phyloP scores from a whole-genome alignment of 1,284 basidiomycete genomes.

The Rhodofomes roseus region DNA sequence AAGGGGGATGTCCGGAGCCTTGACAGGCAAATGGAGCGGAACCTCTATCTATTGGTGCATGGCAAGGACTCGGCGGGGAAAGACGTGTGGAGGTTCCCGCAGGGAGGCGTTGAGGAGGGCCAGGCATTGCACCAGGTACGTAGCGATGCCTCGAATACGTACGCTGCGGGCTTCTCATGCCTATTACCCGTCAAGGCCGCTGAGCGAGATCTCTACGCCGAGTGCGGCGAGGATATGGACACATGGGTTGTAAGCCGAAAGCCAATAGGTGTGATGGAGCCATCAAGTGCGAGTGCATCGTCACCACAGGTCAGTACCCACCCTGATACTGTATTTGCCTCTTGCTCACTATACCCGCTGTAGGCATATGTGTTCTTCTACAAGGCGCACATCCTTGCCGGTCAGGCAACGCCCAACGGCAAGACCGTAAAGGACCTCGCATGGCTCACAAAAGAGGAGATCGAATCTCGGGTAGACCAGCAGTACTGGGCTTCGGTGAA shows the following conservation, averaged over 20 bases:
- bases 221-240: conserved; percentile 76
- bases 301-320: conserved; percentile 19
- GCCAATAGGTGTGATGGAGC: conserved; percentile 68
- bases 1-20: conserved; percentile 67
- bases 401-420: conserved; percentile 59
- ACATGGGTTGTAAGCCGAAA: conserved; percentile 77
- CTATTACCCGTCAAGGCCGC: conserved; percentile 61
- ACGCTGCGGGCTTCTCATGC: too few relatives aligned
- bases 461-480: conserved; percentile 57
- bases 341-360: not conserved
- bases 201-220: conserved; percentile 55
- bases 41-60: conserved; percentile 81
- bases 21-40: conserved; percentile 80
- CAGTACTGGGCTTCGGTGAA: conserved; percentile 76
- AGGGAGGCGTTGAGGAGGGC: conserved; percentile 57
- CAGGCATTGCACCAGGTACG: conserved; percentile 69
- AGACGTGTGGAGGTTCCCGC: conserved; percentile 78
- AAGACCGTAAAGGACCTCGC: conserved; percentile 70
- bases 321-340: not conserved
- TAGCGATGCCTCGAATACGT: not conserved
- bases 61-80: conserved; percentile 44
- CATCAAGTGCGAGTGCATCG: conserved; percentile 27
- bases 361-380: conserved; percentile 61
- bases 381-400: conserved; percentile 81
- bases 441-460: conserved; percentile 89